phyloP scores from a whole-genome alignment of 2,329 filamentous ascomycete genomes.

The Trichophyton simii region DNA sequence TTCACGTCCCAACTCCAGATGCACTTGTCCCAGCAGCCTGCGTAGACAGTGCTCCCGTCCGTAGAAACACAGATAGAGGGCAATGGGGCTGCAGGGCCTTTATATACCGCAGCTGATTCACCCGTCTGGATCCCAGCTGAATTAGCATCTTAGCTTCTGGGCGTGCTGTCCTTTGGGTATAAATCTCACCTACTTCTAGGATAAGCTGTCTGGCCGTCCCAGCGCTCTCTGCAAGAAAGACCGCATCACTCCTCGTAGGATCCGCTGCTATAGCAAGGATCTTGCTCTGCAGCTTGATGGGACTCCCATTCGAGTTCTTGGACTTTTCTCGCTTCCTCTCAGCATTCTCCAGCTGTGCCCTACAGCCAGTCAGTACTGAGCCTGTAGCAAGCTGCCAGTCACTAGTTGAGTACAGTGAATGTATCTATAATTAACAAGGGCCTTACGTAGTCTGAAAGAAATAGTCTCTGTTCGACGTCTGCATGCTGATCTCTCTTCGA shows the following conservation, averaged over 20 bases:
- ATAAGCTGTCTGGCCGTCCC: slow-evolving; percentile 63
- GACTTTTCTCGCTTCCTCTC: slow-evolving; percentile 56
- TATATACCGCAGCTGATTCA: slow-evolving; percentile 43
- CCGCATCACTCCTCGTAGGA: slow-evolving; percentile 46
- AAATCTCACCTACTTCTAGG: slow-evolving; percentile 53
- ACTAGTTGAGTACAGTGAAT: not conserved
- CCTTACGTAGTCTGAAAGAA: slow-evolving; percentile 89
- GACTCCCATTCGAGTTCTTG: slow-evolving; percentile 74
- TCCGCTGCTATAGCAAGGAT: slow-evolving; percentile 63
- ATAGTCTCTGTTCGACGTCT: slow-evolving; percentile 60
- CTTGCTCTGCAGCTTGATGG: slow-evolving; percentile 72
- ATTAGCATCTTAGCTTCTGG: not conserved
- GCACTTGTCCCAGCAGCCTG: slow-evolving; percentile 87
- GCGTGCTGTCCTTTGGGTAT: slow-evolving; percentile 2
- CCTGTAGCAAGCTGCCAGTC: not conserved
- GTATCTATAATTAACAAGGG: slow-evolving; percentile 16
- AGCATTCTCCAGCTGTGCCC: slow-evolving; percentile 38
- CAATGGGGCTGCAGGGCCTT: slow-evolving; percentile 66
- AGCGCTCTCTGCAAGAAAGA: slow-evolving; percentile 81
- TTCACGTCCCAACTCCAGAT: slow-evolving; percentile 72
- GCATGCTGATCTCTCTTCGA: slow-evolving; percentile 40
- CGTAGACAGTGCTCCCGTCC: slow-evolving; percentile 53
- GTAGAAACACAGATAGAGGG: slow-evolving; percentile 59
- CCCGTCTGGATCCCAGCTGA: slow-evolving; percentile 27
- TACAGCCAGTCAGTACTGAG: slow-evolving; percentile 18